Evolutionary conservation across 2,329 filamentous ascomycete genomes (phyloP).

Genomic region (Purpureocillium lavendulum): DNA sequence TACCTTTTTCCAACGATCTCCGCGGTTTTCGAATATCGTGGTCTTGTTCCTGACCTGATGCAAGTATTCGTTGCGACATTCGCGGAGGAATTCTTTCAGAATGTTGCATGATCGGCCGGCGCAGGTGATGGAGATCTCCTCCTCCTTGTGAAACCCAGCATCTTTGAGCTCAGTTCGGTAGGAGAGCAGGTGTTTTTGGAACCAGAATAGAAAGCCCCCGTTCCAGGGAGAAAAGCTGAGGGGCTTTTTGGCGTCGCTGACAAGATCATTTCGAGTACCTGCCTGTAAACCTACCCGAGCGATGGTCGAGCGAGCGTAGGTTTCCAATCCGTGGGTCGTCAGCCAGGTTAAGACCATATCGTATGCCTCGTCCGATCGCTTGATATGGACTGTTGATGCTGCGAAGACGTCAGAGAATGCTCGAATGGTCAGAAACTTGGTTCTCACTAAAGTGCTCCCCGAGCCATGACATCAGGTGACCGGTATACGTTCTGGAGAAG

Average conservation of each 20-base stretch:
- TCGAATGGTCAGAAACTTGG: not conserved
- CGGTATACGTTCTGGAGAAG: not conserved
- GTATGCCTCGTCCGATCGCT: constrained; percentile 4
- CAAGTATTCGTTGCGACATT: constrained; percentile 19
- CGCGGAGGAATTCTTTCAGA: constrained; percentile 19
- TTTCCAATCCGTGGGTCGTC: constrained; percentile 7
- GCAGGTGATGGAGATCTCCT: constrained; percentile 15
- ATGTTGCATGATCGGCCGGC: constrained; percentile 13
- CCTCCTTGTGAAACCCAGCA: constrained; percentile 9
- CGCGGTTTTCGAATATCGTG: constrained; percentile 17
- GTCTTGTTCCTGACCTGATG: constrained; percentile 18
- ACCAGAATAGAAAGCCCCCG: constrained; percentile 7
- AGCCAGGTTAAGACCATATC: constrained; percentile 8
- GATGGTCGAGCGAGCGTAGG: constrained; percentile 8
- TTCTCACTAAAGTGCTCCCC: not conserved
- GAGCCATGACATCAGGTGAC: not conserved
- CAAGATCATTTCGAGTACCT: not conserved
- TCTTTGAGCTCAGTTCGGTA: constrained; percentile 6
- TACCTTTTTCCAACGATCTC: constrained; percentile 15
- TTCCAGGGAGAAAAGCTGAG: constrained; percentile 6
- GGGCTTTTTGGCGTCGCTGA: constrained; percentile 7
- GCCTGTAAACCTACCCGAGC: not conserved
- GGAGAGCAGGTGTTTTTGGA: constrained; percentile 7
- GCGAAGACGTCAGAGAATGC: not conserved
- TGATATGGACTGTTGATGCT: constrained; percentile 7